A percentile compares a stretch with the other conserved stretches of the same genome.
These are phyloP conservation scores for Pseudogymnoascus sp. DNA, from an alignment of 2,329 filamentous ascomycete species.

Conservation along the genomic window DNA sequence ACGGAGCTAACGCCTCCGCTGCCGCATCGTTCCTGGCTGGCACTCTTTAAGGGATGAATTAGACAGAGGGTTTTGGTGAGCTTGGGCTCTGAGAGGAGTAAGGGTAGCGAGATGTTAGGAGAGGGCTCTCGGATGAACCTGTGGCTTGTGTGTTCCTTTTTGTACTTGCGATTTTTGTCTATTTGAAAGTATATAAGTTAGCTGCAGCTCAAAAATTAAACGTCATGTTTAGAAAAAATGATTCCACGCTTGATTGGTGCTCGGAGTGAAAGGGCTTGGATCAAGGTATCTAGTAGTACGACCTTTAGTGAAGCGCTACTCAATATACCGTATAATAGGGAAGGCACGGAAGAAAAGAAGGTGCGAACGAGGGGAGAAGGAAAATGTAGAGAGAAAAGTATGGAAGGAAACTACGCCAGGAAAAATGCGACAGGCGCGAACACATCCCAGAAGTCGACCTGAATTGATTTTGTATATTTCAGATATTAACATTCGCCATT, in stretches of 20 bases:
- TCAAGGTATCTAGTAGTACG: too few species aligned
- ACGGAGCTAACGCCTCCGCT: slow-evolving; percentile 30
- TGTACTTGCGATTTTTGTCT: neutral
- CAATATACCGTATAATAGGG: neutral
- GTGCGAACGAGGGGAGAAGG: neutral
- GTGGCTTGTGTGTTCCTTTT: neutral
- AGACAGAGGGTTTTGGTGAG: neutral
- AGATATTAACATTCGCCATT: neutral
- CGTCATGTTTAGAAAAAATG: neutral
- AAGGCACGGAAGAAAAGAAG: neutral
- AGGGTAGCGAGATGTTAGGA: neutral
- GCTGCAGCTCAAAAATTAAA: slow-evolving; percentile 7
- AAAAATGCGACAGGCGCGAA: neutral
- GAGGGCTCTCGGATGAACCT: neutral
- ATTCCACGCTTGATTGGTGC: neutral
- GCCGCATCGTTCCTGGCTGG: slow-evolving; percentile 32
- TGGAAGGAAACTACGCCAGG: too few species aligned
- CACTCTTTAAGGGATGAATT: neutral
- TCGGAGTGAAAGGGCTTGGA: too few species aligned
- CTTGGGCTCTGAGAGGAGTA: neutral
- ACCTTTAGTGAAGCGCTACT: neutral
- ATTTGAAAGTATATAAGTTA: slow-evolving; percentile 1
- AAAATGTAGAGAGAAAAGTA: too few species aligned
- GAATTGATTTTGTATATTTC: neutral
- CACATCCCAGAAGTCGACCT: neutral